Evolutionary conservation across 2,329 filamentous ascomycete species (phyloP).

Genomic region (Ophiosphaerella korrae): DNA sequence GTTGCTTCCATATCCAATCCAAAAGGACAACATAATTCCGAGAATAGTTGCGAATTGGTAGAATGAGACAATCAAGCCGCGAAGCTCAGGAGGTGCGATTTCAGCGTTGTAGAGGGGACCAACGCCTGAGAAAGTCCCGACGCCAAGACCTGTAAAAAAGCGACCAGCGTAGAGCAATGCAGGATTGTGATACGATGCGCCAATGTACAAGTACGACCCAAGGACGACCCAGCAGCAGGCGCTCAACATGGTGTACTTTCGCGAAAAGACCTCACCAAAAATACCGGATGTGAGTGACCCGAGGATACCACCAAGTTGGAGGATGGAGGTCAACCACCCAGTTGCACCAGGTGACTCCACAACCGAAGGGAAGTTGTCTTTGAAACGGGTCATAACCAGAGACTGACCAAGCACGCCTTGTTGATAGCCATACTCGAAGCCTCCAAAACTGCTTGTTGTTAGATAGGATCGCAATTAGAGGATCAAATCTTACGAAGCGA

Average conservation of each 20-base stretch:
- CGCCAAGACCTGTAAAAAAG: not conserved
- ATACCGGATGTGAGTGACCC: conserved; percentile 48
- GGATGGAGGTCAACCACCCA: conserved; percentile 60
- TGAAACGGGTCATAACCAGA: conserved; percentile 59
- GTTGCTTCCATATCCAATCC: conserved; percentile 60
- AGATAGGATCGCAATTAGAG: conserved; percentile 57
- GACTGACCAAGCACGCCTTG: conserved; percentile 54
- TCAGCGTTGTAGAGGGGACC: conserved; percentile 61
- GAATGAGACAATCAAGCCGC: conserved; percentile 56
- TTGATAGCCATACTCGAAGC: conserved; percentile 57
- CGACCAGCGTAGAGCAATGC: not conserved
- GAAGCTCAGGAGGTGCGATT: conserved; percentile 56
- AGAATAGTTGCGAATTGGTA: conserved; percentile 55
- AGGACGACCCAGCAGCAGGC: conserved; percentile 55
- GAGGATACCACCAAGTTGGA: conserved; percentile 58
- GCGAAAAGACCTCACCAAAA: conserved; percentile 58
- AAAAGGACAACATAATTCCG: conserved; percentile 59
- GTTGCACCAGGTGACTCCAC: conserved; percentile 50
- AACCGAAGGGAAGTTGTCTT: conserved; percentile 52
- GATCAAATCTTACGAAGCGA: conserved; percentile 35
- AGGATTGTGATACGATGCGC: conserved; percentile 39
- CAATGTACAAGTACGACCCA: conserved; percentile 60
- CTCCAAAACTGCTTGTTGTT: conserved; percentile 58
- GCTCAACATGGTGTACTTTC: conserved; percentile 59
- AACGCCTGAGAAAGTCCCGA: conserved; percentile 43